Evolutionary conservation across 176 grass and related monocot genomes (phyloP).

Genomic region (Eleusine indica): DNA sequence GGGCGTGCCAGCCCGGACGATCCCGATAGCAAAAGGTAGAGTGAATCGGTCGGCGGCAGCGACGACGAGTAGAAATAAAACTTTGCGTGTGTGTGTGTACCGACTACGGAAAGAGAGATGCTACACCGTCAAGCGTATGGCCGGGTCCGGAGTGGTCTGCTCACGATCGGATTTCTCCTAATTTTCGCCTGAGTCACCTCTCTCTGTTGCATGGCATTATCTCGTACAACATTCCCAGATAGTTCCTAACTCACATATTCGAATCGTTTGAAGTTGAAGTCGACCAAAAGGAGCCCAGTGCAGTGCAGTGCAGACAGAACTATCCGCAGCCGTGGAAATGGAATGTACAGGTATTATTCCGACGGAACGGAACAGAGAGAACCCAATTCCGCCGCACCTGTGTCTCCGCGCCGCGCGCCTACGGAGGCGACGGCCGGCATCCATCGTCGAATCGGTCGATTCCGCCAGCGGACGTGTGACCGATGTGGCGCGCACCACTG

Average conservation of each 20-base stretch:
- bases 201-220: not conserved
- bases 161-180: not conserved
- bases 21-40: not conserved
- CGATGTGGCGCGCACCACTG: constrained; percentile 18
- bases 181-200: not conserved
- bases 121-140: not conserved
- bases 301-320: not conserved
- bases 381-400: not conserved
- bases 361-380: not conserved
- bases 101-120: too few species aligned
- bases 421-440: constrained; percentile 2
- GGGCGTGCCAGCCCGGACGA: not conserved
- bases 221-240: not conserved
- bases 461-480: not conserved
- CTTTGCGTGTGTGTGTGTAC: too few species aligned
- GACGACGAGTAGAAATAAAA: too few species aligned
- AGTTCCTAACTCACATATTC: not conserved
- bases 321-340: not conserved
- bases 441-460: not conserved
- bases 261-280: not conserved
- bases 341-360: not conserved
- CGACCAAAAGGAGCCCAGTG: not conserved
- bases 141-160: not conserved
- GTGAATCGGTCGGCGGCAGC: not conserved
- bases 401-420: not conserved